Evolutionary conservation across 2,329 filamentous ascomycete species (phyloP), one percentile per base, ranked within the genome.

Genomic region (Paraphoma sp.): DNA sequence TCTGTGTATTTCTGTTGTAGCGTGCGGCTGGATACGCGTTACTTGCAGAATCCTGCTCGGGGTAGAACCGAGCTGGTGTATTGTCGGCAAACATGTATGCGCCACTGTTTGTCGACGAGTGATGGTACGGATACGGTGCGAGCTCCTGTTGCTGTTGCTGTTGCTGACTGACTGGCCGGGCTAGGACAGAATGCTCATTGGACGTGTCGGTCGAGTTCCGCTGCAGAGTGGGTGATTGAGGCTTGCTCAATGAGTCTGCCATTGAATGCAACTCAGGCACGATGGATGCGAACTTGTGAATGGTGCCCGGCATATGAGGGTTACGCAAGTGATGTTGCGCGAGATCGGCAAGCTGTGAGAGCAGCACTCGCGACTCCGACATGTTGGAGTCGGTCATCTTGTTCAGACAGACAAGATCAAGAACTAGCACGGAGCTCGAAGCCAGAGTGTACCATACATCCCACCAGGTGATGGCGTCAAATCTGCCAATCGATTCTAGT

Each of bases 371-470:
- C 9, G 74, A 73, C 30, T 73, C 70, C 9, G 67, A 64, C 42
- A 65, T 53, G 11, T 69, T 59, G 9, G 62, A 57, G 16, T 53
- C 54, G 1, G 54, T 57, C 1, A 59, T 52, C 18, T 67, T 67
- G 40, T 68, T 63, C 29, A 65, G 49, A 45, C 66, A 79, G 46
- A 71, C 69, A 6, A 80, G 65, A 41, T 77, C 73, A 5, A 80
- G 70, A 1, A 78, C 74, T 1, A 80, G 70, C 1, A 75, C 65
- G 8, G 78, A 73, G 43, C 71, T 72, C 1, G 77, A 72, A 14
- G 76, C 63, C 42, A 79, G 71, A 3, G 75, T 63, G 42, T 76
- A 79, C 70, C 77, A 81, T 4, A 77, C 63, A 48, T 81, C 79
- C 64, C 73, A 78, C 73, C 76, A 78, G 1, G 74, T 75, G 14